Percentiles rank a stretch among this genome's conserved stretches.
Conservation (phyloP, 2,329 filamentous ascomycete species). For the Tetracladium maxilliforme region DNA sequence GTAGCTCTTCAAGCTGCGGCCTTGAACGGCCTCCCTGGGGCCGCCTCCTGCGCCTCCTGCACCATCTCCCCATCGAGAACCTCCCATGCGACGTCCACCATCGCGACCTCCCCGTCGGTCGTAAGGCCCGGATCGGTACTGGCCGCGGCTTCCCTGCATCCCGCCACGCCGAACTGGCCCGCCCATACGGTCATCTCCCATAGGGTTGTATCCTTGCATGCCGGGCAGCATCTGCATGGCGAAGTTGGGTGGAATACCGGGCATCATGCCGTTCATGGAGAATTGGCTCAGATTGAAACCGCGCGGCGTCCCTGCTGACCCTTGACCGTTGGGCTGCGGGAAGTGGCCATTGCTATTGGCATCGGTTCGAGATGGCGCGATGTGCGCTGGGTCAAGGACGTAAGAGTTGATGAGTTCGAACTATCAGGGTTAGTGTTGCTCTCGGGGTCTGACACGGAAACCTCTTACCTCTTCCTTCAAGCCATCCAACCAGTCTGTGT, state of each 20-base stretch:
- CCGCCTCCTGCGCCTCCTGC: constrained; percentile 62
- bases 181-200: constrained; percentile 36
- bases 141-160: too few species aligned
- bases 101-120: constrained; percentile 49
- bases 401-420: constrained; percentile 87
- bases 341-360: constrained; percentile 94
- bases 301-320: constrained; percentile 70
- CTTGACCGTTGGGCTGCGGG: constrained; percentile 62
- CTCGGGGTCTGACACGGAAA: constrained; percentile 1
- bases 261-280: constrained; percentile 38
- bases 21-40: constrained; percentile 81
- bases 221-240: constrained; percentile 26
- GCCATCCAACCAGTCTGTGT: constrained; percentile 71
- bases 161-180: constrained; percentile 59
- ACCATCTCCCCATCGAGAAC: constrained; percentile 57
- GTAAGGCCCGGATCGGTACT: constrained; percentile 56
- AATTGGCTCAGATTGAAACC: constrained; percentile 79
- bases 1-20: constrained; percentile 88
- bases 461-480: constrained; percentile 68
- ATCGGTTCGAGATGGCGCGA: constrained; percentile 84
- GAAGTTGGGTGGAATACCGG: constrained; percentile 39
- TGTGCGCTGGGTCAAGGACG: constrained; percentile 85
- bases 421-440: constrained; percentile 30
- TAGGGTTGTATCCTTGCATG: constrained; percentile 30
- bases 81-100: constrained; percentile 26